phyloP scores from a whole-genome alignment of 176 grass and related monocot species.

The Triticum aestivum region IWGSC_CS_RefSeq_v2.1 NC_057795.1:213676165-213676664 shows the following conservation, averaged over 20 bases:
- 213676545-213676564: constrained; percentile 51
- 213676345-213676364: constrained; percentile 90
- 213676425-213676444: constrained; percentile 80
- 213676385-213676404: constrained; percentile 66
- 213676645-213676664: constrained; percentile 97
- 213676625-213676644: constrained; percentile 54
- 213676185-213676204: constrained; percentile 26
- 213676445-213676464: constrained; percentile 67
- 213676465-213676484: constrained; percentile 59
- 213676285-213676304: constrained; percentile 5
- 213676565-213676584: constrained; percentile 79
- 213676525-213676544: constrained; percentile 74
- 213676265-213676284: constrained; percentile 85
- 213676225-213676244: constrained; percentile 63
- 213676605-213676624: constrained; percentile 48
- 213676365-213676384: constrained; percentile 79
- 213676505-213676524: constrained; percentile 97
- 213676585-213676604: constrained; percentile 86
- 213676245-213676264: constrained; percentile 80
- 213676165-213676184: not conserved
- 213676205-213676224: constrained; percentile 56
- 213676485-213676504: constrained; percentile 92
- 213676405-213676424: constrained; percentile 91
- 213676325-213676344: constrained; percentile 36
- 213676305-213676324: constrained; percentile 3